Conservation (phyloP, 208 protist genomes). For the Leishmania guyanensis region DNA sequence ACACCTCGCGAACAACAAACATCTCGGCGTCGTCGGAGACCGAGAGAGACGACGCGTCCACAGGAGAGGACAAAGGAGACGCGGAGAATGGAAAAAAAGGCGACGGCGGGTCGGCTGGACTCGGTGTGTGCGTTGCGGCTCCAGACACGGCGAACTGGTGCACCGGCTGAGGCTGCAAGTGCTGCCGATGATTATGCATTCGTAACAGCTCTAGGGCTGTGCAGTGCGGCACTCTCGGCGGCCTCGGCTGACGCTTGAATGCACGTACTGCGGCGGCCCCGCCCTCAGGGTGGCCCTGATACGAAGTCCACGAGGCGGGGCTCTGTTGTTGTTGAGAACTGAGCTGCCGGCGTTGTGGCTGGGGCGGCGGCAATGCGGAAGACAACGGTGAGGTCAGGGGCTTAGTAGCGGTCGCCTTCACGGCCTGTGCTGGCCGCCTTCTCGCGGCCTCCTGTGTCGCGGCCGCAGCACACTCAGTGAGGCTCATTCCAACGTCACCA, state of each 20-base stretch:
- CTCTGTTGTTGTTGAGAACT: neutral
- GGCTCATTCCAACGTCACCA: neutral
- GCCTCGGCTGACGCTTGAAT: neutral
- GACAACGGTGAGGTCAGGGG: neutral
- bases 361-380: neutral
- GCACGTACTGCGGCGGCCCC: neutral
- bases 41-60: conserved; percentile 1
- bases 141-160: neutral
- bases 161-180: neutral
- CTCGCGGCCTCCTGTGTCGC: neutral
- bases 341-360: neutral
- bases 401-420: neutral
- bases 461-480: neutral
- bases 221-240: neutral
- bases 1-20: conserved; percentile 19
- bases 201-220: conserved; percentile 26
- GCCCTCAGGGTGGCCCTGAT: neutral
- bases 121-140: neutral
- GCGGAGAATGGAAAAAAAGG: neutral
- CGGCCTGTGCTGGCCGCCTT: neutral
- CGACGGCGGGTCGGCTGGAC: neutral
- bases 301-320: neutral
- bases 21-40: conserved; percentile 11
- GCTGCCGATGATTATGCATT: neutral
- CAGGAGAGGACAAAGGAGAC: neutral